phyloP scores from a whole-genome alignment of 2,329 filamentous ascomycete genomes.

The Cercospora sp. region DNA sequence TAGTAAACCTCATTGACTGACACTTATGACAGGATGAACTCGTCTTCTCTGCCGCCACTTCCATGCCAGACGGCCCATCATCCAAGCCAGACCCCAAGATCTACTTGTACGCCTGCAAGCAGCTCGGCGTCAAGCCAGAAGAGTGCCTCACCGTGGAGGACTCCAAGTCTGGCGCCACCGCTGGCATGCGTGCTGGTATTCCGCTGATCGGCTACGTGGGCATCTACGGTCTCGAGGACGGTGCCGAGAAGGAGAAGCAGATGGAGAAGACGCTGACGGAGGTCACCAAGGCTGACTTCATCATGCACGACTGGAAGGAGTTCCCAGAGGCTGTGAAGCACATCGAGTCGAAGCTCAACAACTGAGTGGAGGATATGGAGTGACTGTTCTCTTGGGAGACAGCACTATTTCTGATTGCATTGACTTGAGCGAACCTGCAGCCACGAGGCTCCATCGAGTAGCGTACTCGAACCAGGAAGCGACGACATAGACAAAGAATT shows the following conservation, averaged over 20 bases:
- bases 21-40: conserved; percentile 50
- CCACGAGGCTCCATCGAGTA: neutral
- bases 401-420: conserved; percentile 1
- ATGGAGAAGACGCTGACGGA: conserved; percentile 53
- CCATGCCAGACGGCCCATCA: conserved; percentile 69
- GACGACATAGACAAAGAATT: conserved; percentile 9
- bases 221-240: conserved; percentile 65
- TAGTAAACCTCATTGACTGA: neutral
- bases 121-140: conserved; percentile 67
- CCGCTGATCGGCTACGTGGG: conserved; percentile 83
- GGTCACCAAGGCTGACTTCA: conserved; percentile 48
- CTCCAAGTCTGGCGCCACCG: conserved; percentile 79
- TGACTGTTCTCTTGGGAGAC: neutral
- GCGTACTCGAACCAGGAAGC: conserved; percentile 3
- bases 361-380: neutral
- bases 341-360: conserved; percentile 42
- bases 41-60: conserved; percentile 80
- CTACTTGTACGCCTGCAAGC: conserved; percentile 75
- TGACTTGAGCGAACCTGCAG: neutral
- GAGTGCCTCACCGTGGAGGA: conserved; percentile 85
- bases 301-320: conserved; percentile 57
- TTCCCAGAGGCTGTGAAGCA: conserved; percentile 52
- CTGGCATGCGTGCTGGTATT: conserved; percentile 74
- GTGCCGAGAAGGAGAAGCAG: conserved; percentile 61
- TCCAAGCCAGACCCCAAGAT: conserved; percentile 89